Percentiles rank a stretch among this genome's conserved stretches.
Conservation (phyloP, 306 rosid species). For the Cicer chorassanicum region DNA sequence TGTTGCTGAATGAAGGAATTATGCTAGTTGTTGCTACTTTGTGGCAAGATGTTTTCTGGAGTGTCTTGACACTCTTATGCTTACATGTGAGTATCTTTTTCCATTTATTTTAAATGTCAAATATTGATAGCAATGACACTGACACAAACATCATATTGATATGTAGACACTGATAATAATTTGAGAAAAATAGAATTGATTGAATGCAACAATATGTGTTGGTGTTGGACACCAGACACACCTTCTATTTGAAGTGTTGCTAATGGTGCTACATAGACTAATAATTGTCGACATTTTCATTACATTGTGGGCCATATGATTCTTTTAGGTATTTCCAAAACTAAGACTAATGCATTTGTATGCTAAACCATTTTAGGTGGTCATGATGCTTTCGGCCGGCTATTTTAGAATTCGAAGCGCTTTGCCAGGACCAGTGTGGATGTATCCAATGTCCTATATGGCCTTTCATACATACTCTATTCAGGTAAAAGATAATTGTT, state of each 20-base stretch:
- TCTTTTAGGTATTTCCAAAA: constrained; percentile 5
- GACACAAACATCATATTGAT: no score
- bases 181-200: no score
- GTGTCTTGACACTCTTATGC: constrained; percentile 78
- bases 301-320: neutral
- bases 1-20: constrained; percentile 90
- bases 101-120: neutral
- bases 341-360: constrained; percentile 37
- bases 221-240: no score
- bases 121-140: neutral
- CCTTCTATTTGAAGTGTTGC: no score
- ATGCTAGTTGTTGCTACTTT: constrained; percentile 74
- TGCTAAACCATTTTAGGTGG: constrained; percentile 63
- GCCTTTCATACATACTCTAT: constrained; percentile 92
- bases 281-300: neutral
- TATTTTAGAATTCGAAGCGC: constrained; percentile 86
- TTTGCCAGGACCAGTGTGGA: constrained; percentile 87
- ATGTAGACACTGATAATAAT: no score
- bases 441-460: constrained; percentile 82
- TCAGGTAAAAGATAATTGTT: constrained; percentile 63
- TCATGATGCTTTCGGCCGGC: constrained; percentile 98
- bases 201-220: no score
- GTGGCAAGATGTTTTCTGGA: constrained; percentile 84
- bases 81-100: constrained; percentile 66
- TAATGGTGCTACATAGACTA: no score